Evolutionary conservation across 1,284 basidiomycete genomes (phyloP), one percentile per base, ranked within the genome.

Genomic region (Volvariella surrecta): DNA sequence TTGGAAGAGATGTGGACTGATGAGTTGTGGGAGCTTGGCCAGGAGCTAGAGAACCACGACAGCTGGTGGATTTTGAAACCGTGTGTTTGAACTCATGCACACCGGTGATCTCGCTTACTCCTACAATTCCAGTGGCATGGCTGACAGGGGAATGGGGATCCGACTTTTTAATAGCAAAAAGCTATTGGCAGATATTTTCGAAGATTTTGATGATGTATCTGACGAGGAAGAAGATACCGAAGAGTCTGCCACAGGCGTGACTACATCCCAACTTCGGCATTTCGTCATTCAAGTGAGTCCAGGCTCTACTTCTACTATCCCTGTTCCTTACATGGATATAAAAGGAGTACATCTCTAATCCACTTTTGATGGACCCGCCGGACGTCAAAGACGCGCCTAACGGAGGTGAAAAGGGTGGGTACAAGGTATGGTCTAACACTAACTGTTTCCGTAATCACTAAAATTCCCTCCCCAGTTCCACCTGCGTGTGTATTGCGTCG

Each of bases 61-160:
- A 77, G 67, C 48, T 92, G 93, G 92, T 97, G 82, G 73, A 94
- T 97, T 45, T 63, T 99, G 43, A 99, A 99, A 64, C 94, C 96
- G 70, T 72, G 44, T 28, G 24, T 11, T 11, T 11, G 11, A 52
- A 66, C 58, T 13, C 46, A 49, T 41, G 38, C 19, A 24, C 6
- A 37, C 18, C 38, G 22, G 32, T 22, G 20, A n/a, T 17, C 17
- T 39, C 37, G 13, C 9, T 37, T 10, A 31, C 16, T 17, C 40
- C 9, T 32, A 15, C 30, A n/a, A 9, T 20, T 28, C 7, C 35
- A 73, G 70, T 31, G 92, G 92, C 9, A 96, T 99, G 86, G 86
- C 94, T 1, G 95, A 99, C 67, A 76, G 92, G 43, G 96, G 92
- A 3, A 89, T 92, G 70, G 96, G 95, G 0, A 95, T 99, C 50